Evolutionary conservation across 176 grass and related monocot species (phyloP).

Genomic region (Musa schizocarpa): DNA sequence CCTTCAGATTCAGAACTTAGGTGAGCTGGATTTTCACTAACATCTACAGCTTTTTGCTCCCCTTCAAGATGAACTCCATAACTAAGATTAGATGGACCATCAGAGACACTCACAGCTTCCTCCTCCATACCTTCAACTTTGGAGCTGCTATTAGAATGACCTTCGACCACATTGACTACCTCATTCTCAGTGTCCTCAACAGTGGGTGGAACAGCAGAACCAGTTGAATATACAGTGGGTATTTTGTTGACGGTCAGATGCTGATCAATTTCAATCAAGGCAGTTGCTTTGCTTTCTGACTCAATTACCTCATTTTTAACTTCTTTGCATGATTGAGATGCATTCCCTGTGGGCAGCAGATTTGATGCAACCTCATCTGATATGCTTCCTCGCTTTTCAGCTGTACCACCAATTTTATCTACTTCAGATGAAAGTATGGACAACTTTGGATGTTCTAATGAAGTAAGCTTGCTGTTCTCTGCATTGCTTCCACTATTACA

Average conservation of each 20-base stretch:
- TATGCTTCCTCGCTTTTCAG: neutral
- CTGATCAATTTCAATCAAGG: conserved; percentile 1
- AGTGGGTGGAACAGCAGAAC: neutral
- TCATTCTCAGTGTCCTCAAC: neutral
- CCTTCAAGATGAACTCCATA: neutral
- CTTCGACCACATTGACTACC: neutral
- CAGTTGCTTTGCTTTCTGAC: neutral
- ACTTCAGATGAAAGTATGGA: neutral
- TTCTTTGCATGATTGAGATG: conserved; percentile 1
- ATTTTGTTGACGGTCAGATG: neutral
- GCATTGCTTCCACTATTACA: neutral
- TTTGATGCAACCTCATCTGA: neutral
- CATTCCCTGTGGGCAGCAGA: neutral
- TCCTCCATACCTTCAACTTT: neutral
- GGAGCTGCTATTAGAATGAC: conserved; percentile 1
- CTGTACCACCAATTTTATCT: neutral
- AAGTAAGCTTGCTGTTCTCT: neutral
- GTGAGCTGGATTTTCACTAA: neutral
- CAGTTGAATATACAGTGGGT: neutral
- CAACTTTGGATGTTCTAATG: neutral
- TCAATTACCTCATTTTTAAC: neutral
- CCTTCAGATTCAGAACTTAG: neutral
- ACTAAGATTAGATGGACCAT: neutral
- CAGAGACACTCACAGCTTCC: neutral
- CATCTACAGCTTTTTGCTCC: neutral